Conservation (phyloP, 2,329 filamentous ascomycete species). For the Ampelomyces quisqualis region DNA sequence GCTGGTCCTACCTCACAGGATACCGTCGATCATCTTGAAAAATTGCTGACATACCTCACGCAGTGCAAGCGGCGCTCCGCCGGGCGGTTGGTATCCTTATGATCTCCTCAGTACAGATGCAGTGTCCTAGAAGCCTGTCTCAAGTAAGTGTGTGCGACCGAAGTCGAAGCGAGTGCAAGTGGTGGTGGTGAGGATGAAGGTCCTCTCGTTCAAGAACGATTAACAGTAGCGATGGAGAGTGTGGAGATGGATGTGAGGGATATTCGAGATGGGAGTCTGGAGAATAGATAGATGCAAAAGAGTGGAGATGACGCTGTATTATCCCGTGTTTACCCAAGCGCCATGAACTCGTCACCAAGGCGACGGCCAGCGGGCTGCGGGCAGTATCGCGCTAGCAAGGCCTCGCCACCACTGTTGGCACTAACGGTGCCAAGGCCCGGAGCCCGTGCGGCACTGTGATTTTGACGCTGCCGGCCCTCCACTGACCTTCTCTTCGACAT, state of each 20-base stretch:
- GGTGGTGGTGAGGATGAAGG: constrained; percentile 10
- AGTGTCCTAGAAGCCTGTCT: constrained; percentile 43
- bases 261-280: constrained; percentile 24
- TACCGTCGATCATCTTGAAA: not conserved
- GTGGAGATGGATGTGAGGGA: constrained; percentile 25
- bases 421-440: no score
- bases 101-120: constrained; percentile 47
- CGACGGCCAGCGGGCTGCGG: no score
- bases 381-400: no score
- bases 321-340: constrained; percentile 25
- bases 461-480: no score
- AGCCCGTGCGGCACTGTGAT: no score
- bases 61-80: constrained; percentile 78
- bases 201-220: constrained; percentile 11
- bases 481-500: no score
- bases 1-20: not conserved
- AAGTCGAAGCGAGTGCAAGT: constrained; percentile 27
- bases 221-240: constrained; percentile 23
- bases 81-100: constrained; percentile 61
- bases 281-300: constrained; percentile 17
- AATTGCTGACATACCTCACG: constrained; percentile 64
- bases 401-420: no score
- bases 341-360: no score
- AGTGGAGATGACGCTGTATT: constrained; percentile 27
- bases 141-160: constrained; percentile 40